A percentile compares a stretch with the other conserved stretches of the same genome.
Evolutionary conservation across 2,329 filamentous ascomycete species (phyloP).

Genomic region (Trichothecium sympodiale): DNA sequence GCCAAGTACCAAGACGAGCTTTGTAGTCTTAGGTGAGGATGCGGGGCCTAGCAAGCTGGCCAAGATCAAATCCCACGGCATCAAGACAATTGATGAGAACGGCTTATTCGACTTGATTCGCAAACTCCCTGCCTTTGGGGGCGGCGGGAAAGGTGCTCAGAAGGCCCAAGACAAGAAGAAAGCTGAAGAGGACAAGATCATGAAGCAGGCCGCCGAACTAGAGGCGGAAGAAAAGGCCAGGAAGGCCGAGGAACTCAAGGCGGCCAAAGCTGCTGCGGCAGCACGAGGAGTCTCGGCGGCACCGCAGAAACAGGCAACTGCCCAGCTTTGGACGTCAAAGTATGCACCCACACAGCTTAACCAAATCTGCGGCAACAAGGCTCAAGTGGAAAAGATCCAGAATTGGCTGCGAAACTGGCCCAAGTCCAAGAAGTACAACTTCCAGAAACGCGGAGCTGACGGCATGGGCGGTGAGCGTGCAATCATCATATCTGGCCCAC

Average conservation of each 20-base stretch:
- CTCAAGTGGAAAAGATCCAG: conserved; percentile 78
- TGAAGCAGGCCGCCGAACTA: conserved; percentile 72
- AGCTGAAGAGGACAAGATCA: conserved; percentile 73
- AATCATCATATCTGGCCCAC: conserved; percentile 91
- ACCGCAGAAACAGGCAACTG: conserved; percentile 33
- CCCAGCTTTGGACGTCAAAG: conserved; percentile 83
- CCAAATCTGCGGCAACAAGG: conserved; percentile 94
- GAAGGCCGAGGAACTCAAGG: conserved; percentile 40
- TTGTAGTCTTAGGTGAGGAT: conserved; percentile 81
- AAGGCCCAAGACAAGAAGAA: conserved; percentile 77
- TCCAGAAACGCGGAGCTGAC: conserved; percentile 73
- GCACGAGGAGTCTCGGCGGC: conserved; percentile 15
- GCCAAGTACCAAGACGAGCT: conserved; percentile 89
- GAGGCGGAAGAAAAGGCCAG: conserved; percentile 64
- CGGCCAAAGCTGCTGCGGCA: conserved; percentile 29
- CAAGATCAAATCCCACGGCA: conserved; percentile 67
- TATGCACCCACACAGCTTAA: conserved; percentile 78
- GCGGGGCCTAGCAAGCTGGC: conserved; percentile 87
- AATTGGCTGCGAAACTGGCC: conserved; percentile 77
- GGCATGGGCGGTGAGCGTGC: conserved; percentile 74
- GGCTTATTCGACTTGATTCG: conserved; percentile 82
- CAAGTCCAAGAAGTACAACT: conserved; percentile 66
- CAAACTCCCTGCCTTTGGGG: conserved; percentile 72
- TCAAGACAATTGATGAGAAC: conserved; percentile 91
- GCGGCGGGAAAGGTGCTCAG: conserved; percentile 76